Conservation (phyloP, 768 basidiomycete species). For the Arthromyces matolae region DNA sequence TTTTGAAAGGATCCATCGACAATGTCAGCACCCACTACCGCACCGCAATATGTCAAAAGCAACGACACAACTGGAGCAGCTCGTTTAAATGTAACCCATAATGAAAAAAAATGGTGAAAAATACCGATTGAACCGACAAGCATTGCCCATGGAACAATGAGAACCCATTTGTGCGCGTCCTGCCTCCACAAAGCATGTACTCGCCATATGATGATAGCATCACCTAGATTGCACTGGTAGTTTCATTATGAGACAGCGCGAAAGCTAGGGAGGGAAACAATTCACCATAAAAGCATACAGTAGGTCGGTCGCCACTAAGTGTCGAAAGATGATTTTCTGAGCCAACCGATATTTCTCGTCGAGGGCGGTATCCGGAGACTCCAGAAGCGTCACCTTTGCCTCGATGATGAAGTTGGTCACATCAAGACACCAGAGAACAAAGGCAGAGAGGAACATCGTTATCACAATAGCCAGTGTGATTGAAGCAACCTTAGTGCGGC, state of each 20-base stretch:
- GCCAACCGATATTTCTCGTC: neutral
- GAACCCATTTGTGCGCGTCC: neutral
- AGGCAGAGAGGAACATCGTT: neutral
- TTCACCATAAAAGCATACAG: conserved; percentile 10
- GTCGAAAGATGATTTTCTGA: neutral
- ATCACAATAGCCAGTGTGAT: conserved; percentile 1
- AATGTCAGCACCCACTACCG: conserved; percentile 7
- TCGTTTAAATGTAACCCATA: neutral
- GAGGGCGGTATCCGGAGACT: conserved; percentile 1
- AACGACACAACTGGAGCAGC: neutral
- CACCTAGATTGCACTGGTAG: conserved; percentile 4
- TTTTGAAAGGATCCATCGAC: conserved; percentile 7
- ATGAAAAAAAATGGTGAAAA: neutral
- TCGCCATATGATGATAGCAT: conserved; percentile 9
- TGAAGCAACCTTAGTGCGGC: conserved; percentile 1
- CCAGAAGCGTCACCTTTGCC: conserved; percentile 2
- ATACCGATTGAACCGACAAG: conserved; percentile 4
- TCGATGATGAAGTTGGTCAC: conserved; percentile 8
- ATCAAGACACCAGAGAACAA: conserved; percentile 4
- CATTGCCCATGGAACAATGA: conserved; percentile 4
- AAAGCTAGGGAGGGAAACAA: neutral
- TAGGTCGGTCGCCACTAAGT: conserved; percentile 3
- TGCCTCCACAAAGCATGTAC: conserved; percentile 4
- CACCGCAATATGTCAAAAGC: conserved; percentile 7
- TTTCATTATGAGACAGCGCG: neutral